phyloP scores from a whole-genome alignment of 331 rosid genomes.

The Acacia pycnantha region DNA sequence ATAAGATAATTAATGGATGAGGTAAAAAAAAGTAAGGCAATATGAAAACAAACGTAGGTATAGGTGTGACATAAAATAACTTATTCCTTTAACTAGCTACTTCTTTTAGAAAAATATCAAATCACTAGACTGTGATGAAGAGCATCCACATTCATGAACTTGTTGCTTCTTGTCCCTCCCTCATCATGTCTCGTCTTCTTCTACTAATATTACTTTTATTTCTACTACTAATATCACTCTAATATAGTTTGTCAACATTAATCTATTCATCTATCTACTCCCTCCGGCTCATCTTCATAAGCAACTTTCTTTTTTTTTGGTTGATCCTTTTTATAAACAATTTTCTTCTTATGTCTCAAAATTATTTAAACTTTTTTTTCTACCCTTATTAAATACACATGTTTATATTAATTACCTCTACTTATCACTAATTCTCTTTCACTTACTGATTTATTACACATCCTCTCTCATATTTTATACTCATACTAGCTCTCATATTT shows the following conservation, averaged over 20 bases:
- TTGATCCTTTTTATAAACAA: too few relatives aligned
- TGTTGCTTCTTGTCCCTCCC: neutral
- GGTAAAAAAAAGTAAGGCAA: neutral
- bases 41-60: neutral
- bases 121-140: neutral
- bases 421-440: too few relatives aligned
- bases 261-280: neutral
- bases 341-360: too few relatives aligned
- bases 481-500: too few relatives aligned
- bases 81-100: neutral
- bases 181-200: constrained; percentile 19
- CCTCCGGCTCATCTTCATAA: too few relatives aligned
- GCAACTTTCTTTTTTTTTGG: too few relatives aligned
- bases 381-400: too few relatives aligned
- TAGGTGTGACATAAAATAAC: neutral
- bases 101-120: neutral
- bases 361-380: too few relatives aligned
- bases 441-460: too few relatives aligned
- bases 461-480: too few relatives aligned
- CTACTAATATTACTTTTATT: neutral
- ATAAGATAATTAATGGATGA: neutral
- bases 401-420: too few relatives aligned
- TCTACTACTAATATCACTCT: neutral
- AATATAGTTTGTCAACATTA: neutral
- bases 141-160: constrained; percentile 17